Base-by-base conservation (phyloP, 2,329 filamentous ascomycete genomes). In the Metarhizium album region DNA sequence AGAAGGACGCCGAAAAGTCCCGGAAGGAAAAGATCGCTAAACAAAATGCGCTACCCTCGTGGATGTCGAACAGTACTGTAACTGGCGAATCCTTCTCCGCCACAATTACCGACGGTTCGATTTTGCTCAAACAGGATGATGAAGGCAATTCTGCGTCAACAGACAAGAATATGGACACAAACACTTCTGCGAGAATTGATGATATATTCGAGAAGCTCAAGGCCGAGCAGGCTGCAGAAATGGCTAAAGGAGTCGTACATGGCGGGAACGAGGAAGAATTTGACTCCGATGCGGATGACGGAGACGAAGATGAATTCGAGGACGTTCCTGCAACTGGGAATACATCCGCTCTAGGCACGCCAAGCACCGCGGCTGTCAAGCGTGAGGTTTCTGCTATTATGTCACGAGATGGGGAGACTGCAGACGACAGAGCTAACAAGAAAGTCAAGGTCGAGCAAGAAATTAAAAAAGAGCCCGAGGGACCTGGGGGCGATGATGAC, bases 61-160 rank as follows among this genome's bases (percentile, higher is more conserved):
- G 85, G 83, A 86, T 87, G 68, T 79, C 81, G 1, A 78, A 83
- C 51, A 86, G 82, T 55, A 87, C 84, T 2, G 77, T 87, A 46
- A 81, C 75, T 4, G 80, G 80, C 47, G 75, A 81, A 52, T 76
- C 78, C n/a, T 85, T 79, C 63, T 67, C 71, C 40, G 69, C 59
- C 4, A 35, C 35, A 1, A 35, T 53, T 18, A 58, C 53, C 13
- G 65, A 57, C 24, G 55, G 53, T 11, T 47, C 48, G 16, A 23
- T 53, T 2, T 48, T 62, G 53, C 57, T 64, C 22, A 68, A 69
- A 20, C 66, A 70, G 53, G 70, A 73, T 27, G 69, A 71, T 1
- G 24, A 65, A 64, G 14, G 33, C 42, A 78, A 79, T 62, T 74
- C 75, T 45, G 65, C 69, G 6, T 62, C 66, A 20, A 58, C 65